phyloP scores from a whole-genome alignment of 2,329 filamentous ascomycete genomes.

The Calonectria multiphialidica region DNA sequence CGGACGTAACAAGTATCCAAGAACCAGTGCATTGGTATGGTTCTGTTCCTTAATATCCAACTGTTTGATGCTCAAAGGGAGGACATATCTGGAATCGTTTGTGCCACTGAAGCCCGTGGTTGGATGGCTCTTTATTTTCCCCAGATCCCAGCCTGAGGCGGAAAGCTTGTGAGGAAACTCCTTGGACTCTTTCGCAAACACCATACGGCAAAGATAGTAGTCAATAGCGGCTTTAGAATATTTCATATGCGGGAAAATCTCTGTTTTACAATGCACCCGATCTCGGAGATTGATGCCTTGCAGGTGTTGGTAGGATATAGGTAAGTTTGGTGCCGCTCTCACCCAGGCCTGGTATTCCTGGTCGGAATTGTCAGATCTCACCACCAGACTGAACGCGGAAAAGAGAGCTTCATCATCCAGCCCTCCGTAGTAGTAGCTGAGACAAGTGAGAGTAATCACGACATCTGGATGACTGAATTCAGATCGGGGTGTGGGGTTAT shows the following conservation, averaged over 20 bases:
- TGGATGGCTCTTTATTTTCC: constrained; percentile 55
- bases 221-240: constrained; percentile 68
- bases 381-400: constrained; percentile 58
- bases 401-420: constrained; percentile 64
- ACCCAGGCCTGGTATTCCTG: constrained; percentile 66
- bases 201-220: constrained; percentile 69
- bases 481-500: constrained; percentile 64
- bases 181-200: constrained; percentile 72
- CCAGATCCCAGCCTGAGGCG: constrained; percentile 77
- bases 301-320: constrained; percentile 53
- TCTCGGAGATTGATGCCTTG: constrained; percentile 71
- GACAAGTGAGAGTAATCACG: constrained; percentile 65
- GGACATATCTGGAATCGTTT: constrained; percentile 69
- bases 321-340: constrained; percentile 46
- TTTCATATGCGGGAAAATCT: constrained; percentile 66
- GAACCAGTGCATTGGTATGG: constrained; percentile 77
- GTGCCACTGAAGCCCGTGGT: constrained; percentile 80
- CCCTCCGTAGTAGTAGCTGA: constrained; percentile 69
- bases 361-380: constrained; percentile 63
- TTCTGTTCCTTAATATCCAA: constrained; percentile 64
- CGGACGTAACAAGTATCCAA: constrained; percentile 67
- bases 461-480: constrained; percentile 75
- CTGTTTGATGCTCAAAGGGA: constrained; percentile 69
- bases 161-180: constrained; percentile 75
- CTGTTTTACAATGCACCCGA: constrained; percentile 54